Base-by-base conservation (phyloP, 176 grass and related monocot species). In the Hyparrhenia diplandra region DNA sequence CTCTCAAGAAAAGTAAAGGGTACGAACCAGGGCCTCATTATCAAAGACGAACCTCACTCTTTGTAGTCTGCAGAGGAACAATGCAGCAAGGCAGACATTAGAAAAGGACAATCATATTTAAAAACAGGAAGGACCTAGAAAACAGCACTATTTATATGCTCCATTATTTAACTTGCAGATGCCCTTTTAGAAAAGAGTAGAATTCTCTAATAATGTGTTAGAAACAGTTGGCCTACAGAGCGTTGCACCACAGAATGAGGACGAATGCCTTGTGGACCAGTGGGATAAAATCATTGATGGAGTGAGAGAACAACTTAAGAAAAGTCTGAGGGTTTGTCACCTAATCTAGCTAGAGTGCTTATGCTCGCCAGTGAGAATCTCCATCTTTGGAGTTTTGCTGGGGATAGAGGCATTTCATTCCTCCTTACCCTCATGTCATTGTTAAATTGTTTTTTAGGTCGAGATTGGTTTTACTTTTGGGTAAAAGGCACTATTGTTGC, bases 41-140 rank as follows among this genome's bases (percentile, higher is more conserved):
- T 94, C 95, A 63, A 94, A 97, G 83, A 97, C 90, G 30, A 97
- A 97, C 68, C 88, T 83, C 72, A 97, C 92, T 94, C 90, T 97
- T n/a, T 54, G 92, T 97, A 82, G 86, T 91, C 92, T 92, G 91
- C 86, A 87, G 84, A 74, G 13, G 75, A 51, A 69, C 2, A 86
- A 77, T 59, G 23, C 27, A 77, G 46, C 11, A 65, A 37, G 62
- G 27, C 52, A 24, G 51, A 45, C 17, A 74, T 80, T 10, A 82
- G 73, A 2, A 40, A 59, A 78, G 23, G 18, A 76, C 13, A 34
- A 30, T 36, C 7, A 23, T 81, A 37, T 4, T 45, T 64, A 39
- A 30, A n/a, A 82, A 63, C 28, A 61, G 37, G 30, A 18, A 79
- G 28, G 35, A 63, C 60, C 13, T 34, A 36, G 6, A 29, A 54